Percentiles rank a stretch among this genome's conserved stretches.
Conservation (phyloP, 495 filamentous ascomycete species). For the Podospora pseudocomata region DNA sequence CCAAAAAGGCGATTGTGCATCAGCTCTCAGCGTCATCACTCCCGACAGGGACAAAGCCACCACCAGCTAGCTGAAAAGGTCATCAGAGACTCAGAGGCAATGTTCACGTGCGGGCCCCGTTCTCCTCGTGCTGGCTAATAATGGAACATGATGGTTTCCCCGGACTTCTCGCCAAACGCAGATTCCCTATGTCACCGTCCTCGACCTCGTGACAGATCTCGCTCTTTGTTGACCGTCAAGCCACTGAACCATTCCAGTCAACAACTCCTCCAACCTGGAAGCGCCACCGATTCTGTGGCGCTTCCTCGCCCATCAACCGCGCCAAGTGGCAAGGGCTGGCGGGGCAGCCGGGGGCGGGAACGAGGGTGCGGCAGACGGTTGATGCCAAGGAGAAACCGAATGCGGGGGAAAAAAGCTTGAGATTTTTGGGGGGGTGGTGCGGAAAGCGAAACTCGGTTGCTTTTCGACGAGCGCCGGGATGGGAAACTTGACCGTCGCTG, state of each 20-base stretch:
- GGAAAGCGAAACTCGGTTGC: background rate
- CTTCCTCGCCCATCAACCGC: background rate
- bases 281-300: background rate
- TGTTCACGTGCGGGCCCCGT: background rate
- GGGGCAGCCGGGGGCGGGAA: background rate
- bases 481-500: conserved; percentile 3
- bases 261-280: background rate
- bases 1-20: too few species aligned
- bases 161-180: background rate
- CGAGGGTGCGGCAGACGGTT: background rate
- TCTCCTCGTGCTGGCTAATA: background rate
- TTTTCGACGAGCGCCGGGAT: background rate
- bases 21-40: background rate
- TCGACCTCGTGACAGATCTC: background rate
- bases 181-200: background rate
- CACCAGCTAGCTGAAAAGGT: background rate
- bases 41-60: background rate
- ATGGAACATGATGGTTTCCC: background rate
- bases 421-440: background rate
- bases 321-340: conserved; percentile 2
- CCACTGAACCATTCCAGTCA: background rate
- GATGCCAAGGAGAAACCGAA: background rate
- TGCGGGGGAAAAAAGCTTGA: conserved; percentile 7
- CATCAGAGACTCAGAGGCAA: background rate
- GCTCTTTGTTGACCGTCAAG: background rate